Evolutionary conservation across 768 basidiomycete genomes (phyloP), one percentile per base, ranked within the genome.

Genomic region (Termitomyces sp.): DNA sequence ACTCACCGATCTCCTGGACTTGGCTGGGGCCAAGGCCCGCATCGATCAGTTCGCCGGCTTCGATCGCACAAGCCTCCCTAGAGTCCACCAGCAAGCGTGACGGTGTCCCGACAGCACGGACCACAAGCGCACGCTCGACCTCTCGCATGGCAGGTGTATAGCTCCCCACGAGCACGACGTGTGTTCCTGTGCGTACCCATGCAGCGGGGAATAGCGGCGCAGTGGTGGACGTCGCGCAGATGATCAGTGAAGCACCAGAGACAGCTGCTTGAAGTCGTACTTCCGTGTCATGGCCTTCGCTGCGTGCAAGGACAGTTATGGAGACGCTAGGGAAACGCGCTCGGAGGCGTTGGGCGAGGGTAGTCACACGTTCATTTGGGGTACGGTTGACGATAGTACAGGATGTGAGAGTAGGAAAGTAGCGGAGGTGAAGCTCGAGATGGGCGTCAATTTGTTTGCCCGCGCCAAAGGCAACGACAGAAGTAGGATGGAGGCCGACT

Each of bases 121-220:
- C 67, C 12, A 95, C 72, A 15, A 94, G 78, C 0, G 73, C 75
- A 0, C 67, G 70, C 32, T 90, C 86, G 7, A 94, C 83, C 70
- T 96, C 94, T 46, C 79, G 81, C 94, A 96, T 96, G 3, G 74
- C 68, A 1, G 90, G 90, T 18, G 80, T 94, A 68, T 92, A 96
- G 59, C 90, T 92, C 6, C 94, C 93, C 32, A 93, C 84, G 2
- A 95, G 75, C 59, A 92, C 84, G 38, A 96, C 66, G 65, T 92
- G 90, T 0, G 89, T 80, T 0, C 86, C 86, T 1, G 80, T 70
- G 4, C 78, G 75, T 12, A 93, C 84, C 79, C 85, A 88, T 0
- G 77, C 68, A 0, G 85, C 84, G 3, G 86, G 83, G 71, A 96
- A 92, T 3, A 96, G 81, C 1, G 94, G 88, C 2, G 58, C 63